phyloP scores from a whole-genome alignment of 768 basidiomycete species.

The Boletus reticuloceps region DNA sequence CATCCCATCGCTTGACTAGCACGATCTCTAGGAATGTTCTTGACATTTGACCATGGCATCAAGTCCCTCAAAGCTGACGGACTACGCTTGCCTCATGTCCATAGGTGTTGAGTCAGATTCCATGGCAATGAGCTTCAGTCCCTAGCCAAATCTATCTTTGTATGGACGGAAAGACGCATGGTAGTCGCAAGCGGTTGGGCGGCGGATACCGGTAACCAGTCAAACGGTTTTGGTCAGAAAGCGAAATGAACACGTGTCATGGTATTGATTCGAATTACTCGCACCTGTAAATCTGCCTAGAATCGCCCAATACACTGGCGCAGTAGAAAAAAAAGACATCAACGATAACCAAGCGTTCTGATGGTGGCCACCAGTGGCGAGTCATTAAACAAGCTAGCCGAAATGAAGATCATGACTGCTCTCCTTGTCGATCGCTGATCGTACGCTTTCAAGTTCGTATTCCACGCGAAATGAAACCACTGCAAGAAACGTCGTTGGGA shows the following conservation, averaged over 20 bases:
- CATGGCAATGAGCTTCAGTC: not conserved
- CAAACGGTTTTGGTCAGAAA: not conserved
- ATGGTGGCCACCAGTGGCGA: conserved; percentile 3
- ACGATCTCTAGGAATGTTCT: not conserved
- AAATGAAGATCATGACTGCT: conserved; percentile 25
- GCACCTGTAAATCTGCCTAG: conserved; percentile 14
- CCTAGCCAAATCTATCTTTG: not conserved
- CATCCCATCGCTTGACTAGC: conserved; percentile 14
- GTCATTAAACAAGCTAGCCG: conserved; percentile 22
- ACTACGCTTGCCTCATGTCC: not conserved
- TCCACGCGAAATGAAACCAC: not conserved
- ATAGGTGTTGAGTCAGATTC: not conserved
- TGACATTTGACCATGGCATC: conserved; percentile 1
- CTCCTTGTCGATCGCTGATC: conserved; percentile 28
- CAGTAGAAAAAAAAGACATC: not conserved
- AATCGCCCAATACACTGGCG: not conserved
- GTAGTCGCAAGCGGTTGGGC: not conserved
- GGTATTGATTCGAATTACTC: not conserved
- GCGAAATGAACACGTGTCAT: conserved; percentile 14
- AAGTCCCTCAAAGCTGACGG: not conserved
- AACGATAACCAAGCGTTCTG: not conserved
- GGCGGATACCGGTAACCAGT: not conserved
- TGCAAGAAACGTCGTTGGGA: not conserved
- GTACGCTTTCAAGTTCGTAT: conserved; percentile 6
- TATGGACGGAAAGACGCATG: not conserved